phyloP scores from a whole-genome alignment of 768 basidiomycete genomes.

The Daedalea quercina region DNA sequence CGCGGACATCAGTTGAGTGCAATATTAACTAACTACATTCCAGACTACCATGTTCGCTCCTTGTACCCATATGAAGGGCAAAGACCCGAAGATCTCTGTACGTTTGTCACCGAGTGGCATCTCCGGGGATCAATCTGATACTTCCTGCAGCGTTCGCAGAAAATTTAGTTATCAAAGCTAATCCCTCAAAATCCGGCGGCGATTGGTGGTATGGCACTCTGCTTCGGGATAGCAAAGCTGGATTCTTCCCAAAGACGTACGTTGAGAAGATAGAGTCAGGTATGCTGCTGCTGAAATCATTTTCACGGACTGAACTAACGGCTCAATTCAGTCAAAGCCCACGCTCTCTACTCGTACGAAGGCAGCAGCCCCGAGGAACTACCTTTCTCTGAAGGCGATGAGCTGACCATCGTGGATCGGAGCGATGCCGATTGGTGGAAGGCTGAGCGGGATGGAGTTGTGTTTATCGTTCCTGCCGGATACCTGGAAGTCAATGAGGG shows the following conservation, averaged over 20 bases:
- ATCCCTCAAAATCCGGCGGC: slow-evolving; percentile 79
- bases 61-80: slow-evolving; percentile 84
- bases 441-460: slow-evolving; percentile 77
- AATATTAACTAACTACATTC: slow-evolving; percentile 5
- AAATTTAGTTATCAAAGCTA: slow-evolving; percentile 69
- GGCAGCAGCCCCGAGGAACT: slow-evolving; percentile 73
- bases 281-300: slow-evolving; percentile 29
- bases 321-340: slow-evolving; percentile 49
- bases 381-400: slow-evolving; percentile 78
- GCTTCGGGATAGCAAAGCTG: slow-evolving; percentile 57
- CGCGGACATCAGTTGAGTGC: neutral
- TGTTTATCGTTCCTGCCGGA: slow-evolving; percentile 87
- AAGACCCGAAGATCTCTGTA: slow-evolving; percentile 83
- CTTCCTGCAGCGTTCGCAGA: slow-evolving; percentile 60
- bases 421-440: slow-evolving; percentile 95
- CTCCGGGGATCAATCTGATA: slow-evolving; percentile 5
- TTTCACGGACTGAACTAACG: neutral
- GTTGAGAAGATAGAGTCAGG: slow-evolving; percentile 66
- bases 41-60: slow-evolving; percentile 73
- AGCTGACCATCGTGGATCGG: slow-evolving; percentile 71
- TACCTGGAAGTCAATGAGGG: slow-evolving; percentile 85
- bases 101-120: slow-evolving; percentile 25
- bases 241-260: slow-evolving; percentile 89
- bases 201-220: slow-evolving; percentile 93
- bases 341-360: slow-evolving; percentile 74